Evolutionary conservation across 257 asterid genomes (phyloP).

Genomic region (Gynochthodes officinalis): DNA sequence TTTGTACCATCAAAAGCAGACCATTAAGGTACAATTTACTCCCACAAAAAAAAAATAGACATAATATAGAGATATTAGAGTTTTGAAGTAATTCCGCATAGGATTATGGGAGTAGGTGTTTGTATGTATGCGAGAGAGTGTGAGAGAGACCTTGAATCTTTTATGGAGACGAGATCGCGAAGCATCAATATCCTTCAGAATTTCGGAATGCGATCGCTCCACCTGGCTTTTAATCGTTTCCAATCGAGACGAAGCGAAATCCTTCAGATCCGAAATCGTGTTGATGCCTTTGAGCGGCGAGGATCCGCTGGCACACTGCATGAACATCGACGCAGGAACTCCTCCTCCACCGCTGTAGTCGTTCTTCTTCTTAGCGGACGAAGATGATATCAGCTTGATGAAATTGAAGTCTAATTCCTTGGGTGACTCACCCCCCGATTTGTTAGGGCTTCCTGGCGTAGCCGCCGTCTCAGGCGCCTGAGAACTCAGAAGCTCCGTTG

Average conservation of each 20-base stretch:
- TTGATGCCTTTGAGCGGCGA: conserved; percentile 40
- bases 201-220: conserved; percentile 67
- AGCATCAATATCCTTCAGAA: conserved; percentile 69
- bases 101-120: too few species aligned
- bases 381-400: conserved; percentile 31
- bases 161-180: conserved; percentile 71
- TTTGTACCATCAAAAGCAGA: not conserved
- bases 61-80: not conserved
- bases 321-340: conserved; percentile 34
- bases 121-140: not conserved
- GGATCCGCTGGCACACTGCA: conserved; percentile 36
- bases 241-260: conserved; percentile 45
- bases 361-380: conserved; percentile 36
- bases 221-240: conserved; percentile 55
- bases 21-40: not conserved
- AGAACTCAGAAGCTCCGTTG: conserved; percentile 29
- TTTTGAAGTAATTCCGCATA: not conserved
- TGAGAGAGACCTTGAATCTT: conserved; percentile 60
- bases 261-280: conserved; percentile 69
- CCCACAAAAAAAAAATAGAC: not conserved
- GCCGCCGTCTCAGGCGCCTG: conserved; percentile 37
- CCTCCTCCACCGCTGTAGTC: conserved; percentile 13
- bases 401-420: conserved; percentile 46
- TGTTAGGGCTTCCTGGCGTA: conserved; percentile 32
- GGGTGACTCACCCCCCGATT: conserved; percentile 50